phyloP scores from a whole-genome alignment of 495 filamentous ascomycete species.

The Aspergillus avenaceus region DNA sequence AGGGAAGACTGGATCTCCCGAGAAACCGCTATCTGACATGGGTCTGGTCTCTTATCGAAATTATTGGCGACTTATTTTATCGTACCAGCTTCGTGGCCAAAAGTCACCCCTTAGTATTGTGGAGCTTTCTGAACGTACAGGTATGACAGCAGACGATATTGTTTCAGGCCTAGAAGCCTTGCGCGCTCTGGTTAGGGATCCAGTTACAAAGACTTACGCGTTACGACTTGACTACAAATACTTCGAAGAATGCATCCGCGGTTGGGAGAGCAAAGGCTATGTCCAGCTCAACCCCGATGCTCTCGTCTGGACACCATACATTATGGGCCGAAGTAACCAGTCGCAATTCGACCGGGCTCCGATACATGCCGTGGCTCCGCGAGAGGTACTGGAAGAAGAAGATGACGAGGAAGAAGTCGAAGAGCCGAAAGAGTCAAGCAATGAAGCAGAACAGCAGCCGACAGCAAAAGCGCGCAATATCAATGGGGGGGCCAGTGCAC shows the following conservation, averaged over 20 bases:
- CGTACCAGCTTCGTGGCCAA: conserved; percentile 68
- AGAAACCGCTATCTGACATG: conserved; percentile 98
- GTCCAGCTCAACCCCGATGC: conserved; percentile 76
- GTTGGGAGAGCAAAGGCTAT: conserved; percentile 83
- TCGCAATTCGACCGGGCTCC: conserved; percentile 78
- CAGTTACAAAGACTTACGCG: conserved; percentile 81
- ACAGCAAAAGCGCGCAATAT: conserved; percentile 10
- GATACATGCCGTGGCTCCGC: conserved; percentile 82
- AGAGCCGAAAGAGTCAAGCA: conserved; percentile 26
- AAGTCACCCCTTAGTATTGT: conserved; percentile 66
- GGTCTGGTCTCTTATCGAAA: conserved; percentile 94
- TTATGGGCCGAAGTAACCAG: conserved; percentile 86
- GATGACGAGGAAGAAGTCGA: conserved; percentile 49
- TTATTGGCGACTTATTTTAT: conserved; percentile 89
- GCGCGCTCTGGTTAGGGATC: conserved; percentile 83
- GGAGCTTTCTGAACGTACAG: conserved; percentile 84
- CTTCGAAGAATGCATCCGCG: conserved; percentile 77
- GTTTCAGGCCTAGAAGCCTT: conserved; percentile 88
- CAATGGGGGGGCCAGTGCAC: conserved; percentile 13
- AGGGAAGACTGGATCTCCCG: conserved; percentile 90
- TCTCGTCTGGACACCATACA: conserved; percentile 94
- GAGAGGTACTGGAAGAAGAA: conserved; percentile 63
- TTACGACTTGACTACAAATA: conserved; percentile 79
- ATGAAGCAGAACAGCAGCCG: conserved; percentile 29
- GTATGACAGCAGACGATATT: conserved; percentile 94